Percentiles rank a stretch among this genome's conserved stretches.
These are phyloP conservation scores for Plasmodium malariae DNA, from an alignment of 169 alveolate genomes.

Conservation along the genomic window DNA sequence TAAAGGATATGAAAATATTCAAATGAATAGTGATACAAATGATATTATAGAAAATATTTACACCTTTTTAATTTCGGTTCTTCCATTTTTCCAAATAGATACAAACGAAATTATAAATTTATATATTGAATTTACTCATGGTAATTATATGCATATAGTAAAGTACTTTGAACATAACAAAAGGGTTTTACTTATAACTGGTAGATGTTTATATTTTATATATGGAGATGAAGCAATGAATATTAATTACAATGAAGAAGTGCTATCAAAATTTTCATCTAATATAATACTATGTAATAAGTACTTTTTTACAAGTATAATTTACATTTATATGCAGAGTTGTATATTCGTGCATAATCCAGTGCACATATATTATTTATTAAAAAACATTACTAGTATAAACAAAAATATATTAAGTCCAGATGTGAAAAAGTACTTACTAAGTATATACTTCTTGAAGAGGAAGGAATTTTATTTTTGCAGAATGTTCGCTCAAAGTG, in stretches of 20 bases:
- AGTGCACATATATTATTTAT: constrained; percentile 1
- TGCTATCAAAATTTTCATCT: not conserved
- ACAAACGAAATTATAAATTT: not conserved
- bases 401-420: not conserved
- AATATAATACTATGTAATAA: constrained; percentile 3
- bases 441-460: constrained; percentile 1
- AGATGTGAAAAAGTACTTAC: not conserved
- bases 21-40: not conserved
- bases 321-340: constrained; percentile 22
- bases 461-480: not conserved
- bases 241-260: not conserved
- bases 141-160: not conserved
- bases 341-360: constrained; percentile 7
- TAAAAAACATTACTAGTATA: not conserved
- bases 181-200: constrained; percentile 2
- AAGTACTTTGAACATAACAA: constrained; percentile 7
- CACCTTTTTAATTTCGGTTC: not conserved
- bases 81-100: not conserved
- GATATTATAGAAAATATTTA: not conserved
- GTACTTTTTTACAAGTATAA: constrained; percentile 12
- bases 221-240: not conserved
- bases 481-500: not conserved
- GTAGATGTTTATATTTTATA: not conserved
- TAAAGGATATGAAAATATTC: no score
- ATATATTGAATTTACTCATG: constrained; percentile 8